Percentiles rank a stretch among this genome's conserved stretches.
These are phyloP conservation scores for Erythrophleum fordii DNA, from an alignment of 306 rosid genomes.

Conservation along the genomic window DNA sequence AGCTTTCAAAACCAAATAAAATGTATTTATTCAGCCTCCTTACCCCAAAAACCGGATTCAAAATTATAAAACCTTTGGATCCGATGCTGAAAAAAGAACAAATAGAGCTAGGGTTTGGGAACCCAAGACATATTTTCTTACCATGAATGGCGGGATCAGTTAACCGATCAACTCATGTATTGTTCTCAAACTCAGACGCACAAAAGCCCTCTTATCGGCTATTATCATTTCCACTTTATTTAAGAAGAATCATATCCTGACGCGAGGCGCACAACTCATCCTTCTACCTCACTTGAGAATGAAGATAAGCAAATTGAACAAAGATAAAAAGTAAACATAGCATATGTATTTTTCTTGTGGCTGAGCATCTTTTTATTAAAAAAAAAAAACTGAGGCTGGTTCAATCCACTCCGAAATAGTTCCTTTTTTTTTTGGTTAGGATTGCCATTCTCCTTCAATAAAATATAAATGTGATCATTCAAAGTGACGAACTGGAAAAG, in stretches of 20 bases:
- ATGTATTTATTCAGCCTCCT: neutral
- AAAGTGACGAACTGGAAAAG: rapidly evolving
- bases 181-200: neutral
- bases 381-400: too few relatives aligned
- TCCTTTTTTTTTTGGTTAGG: neutral
- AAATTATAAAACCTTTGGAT: neutral
- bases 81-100: neutral
- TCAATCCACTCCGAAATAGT: neutral
- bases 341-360: neutral
- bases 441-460: neutral
- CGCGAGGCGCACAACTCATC: neutral
- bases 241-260: constrained; percentile 3
- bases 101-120: neutral
- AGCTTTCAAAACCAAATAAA: neutral
- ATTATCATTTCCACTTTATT: neutral
- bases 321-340: neutral
- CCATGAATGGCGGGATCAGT: neutral
- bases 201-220: neutral
- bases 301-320: neutral
- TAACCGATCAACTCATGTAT: too few relatives aligned
- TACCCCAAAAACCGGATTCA: neutral
- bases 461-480: neutral
- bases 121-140: neutral
- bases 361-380: neutral
- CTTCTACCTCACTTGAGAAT: neutral